A percentile compares a stretch with the other conserved stretches of the same genome.
Conservation (phyloP, 306 rosid species). For the Pueraria montana region DNA sequence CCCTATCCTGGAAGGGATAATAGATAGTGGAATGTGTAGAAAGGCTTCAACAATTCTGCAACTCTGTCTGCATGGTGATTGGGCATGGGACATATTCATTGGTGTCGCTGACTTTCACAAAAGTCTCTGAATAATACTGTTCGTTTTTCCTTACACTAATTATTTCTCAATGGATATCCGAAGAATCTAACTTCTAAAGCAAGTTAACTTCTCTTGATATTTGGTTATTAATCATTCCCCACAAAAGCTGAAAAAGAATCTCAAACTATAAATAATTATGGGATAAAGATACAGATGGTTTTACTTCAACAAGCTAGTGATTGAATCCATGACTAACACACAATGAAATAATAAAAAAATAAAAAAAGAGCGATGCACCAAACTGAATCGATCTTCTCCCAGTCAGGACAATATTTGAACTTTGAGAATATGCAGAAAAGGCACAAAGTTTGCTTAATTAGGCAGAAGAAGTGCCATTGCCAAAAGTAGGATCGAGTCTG, state of each 20-base stretch:
- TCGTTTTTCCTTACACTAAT: slow-evolving; percentile 25
- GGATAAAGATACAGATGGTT: slow-evolving; percentile 26
- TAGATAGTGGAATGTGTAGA: slow-evolving; percentile 2
- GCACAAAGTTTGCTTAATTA: not conserved
- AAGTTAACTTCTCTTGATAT: slow-evolving; percentile 35
- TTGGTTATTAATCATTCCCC: slow-evolving; percentile 44
- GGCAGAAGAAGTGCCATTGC: not conserved
- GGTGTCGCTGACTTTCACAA: slow-evolving; percentile 48
- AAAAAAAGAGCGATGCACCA: not conserved
- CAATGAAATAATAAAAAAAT: not conserved
- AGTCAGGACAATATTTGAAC: slow-evolving; percentile 9
- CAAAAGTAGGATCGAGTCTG: not conserved
- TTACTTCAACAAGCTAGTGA: slow-evolving; percentile 25
- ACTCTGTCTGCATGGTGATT: slow-evolving; percentile 37
- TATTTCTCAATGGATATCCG: slow-evolving; percentile 17
- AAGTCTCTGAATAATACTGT: slow-evolving; percentile 15
- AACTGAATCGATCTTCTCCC: not conserved
- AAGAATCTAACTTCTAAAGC: slow-evolving; percentile 43
- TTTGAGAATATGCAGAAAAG: not conserved
- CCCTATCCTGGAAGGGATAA: too few species aligned
- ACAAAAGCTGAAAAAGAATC: slow-evolving; percentile 38
- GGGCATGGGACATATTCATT: slow-evolving; percentile 49
- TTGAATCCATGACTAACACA: slow-evolving; percentile 9
- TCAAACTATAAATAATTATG: slow-evolving; percentile 40
- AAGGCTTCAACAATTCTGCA: not conserved